Conservation (phyloP, 2,329 filamentous ascomycete genomes). For the Bipolaris sorokiniana region DNA sequence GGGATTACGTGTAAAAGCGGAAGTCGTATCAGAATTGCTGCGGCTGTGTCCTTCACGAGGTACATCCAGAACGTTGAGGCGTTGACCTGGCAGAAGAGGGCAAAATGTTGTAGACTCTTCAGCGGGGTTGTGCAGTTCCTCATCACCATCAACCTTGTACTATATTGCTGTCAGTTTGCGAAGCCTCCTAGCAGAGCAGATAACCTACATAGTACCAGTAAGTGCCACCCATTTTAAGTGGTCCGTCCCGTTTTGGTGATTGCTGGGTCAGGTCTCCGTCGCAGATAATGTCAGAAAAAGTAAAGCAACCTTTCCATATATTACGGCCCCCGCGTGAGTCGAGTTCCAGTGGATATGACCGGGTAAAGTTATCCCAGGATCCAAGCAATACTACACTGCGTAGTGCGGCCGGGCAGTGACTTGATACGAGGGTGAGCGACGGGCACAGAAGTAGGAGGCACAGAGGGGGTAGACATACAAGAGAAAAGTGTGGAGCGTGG, state of each 20-base stretch:
- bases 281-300: constrained; percentile 83
- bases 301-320: constrained; percentile 87
- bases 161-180: constrained; percentile 56
- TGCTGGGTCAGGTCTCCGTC: constrained; percentile 68
- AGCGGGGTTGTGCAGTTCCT: constrained; percentile 75
- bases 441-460: constrained; percentile 20
- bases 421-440: constrained; percentile 34
- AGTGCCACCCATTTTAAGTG: constrained; percentile 87
- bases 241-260: constrained; percentile 70
- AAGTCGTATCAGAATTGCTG: constrained; percentile 70
- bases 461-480: constrained; percentile 43
- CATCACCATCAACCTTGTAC: constrained; percentile 84
- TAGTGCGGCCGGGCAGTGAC: constrained; percentile 53
- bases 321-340: constrained; percentile 75
- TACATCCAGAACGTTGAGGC: constrained; percentile 82
- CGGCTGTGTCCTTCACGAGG: constrained; percentile 69
- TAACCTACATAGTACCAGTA: constrained; percentile 92
- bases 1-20: constrained; percentile 78
- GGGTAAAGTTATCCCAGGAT: constrained; percentile 93
- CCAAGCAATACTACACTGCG: constrained; percentile 80
- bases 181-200: neutral
- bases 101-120: constrained; percentile 78
- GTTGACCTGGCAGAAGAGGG: constrained; percentile 85
- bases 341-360: constrained; percentile 78
- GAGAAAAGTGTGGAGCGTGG: constrained; percentile 70